Base-by-base conservation (phyloP, 2,329 filamentous ascomycete species). In the Rutstroemia sp. region DNA sequence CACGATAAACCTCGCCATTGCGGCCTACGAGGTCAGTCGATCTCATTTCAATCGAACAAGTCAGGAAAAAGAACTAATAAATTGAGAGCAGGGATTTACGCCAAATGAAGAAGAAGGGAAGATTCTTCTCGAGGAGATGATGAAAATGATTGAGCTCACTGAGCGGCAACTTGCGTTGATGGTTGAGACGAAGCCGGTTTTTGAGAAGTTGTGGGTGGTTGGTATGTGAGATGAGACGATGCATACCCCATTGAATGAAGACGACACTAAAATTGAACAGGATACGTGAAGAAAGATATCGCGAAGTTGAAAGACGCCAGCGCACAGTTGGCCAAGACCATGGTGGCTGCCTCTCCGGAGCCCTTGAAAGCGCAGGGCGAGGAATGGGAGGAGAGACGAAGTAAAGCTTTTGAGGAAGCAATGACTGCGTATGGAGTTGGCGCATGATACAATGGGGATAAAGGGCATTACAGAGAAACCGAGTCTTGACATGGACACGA, bases 181-280 rank as follows among this genome's bases (percentile, higher is more conserved):
- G 12, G 16, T 23, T 5, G 39, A 38, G n/a, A 46, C 17, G 1
- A 52, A 52, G 45, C 50, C 50, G 1, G 50, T 45, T 4, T 52
- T 52, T 46, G 50, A 52, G 7, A 52, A 38, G 12, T 38, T 52
- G 12, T 52, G 50, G 50, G 40, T 52, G 16, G 17, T 39, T n/a
- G 50, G 50, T 52, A 45, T 2, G 38, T 42, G 39, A 23, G 12
- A 34, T 4, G 30, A 34, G 12, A 8, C 14, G n/a, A 14, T n/a
- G 12, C 3, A 10, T 27, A n/a, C 2, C 4, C 44, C 23, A 3
- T 10, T 34, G 30, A 12, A 34, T 34, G n/a, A 14, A 45, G 8
- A 21, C 25, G 42, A 19, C 1, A 38, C 27, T 36, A 19, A 19
- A 2, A 4, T 2, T 36, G 7, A 6, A 14, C 17, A 55, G 46